phyloP scores from a whole-genome alignment of 331 rosid species.

The Erythrophleum ivorense region DNA sequence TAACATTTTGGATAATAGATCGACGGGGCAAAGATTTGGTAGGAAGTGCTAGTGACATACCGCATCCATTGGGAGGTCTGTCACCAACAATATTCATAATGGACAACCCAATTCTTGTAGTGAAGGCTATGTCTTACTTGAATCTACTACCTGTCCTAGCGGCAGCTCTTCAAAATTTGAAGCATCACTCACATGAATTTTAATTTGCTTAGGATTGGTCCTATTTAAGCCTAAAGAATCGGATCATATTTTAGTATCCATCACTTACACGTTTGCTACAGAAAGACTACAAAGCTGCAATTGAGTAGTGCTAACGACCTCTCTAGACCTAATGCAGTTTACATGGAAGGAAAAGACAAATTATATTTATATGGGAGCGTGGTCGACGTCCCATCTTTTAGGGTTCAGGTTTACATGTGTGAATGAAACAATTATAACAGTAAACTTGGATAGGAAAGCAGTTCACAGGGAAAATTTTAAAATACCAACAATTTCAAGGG shows the following conservation, averaged over 20 bases:
- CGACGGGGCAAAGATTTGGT: background rate
- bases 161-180: background rate
- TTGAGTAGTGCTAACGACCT: background rate
- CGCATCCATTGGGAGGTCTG: background rate
- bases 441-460: background rate
- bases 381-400: background rate
- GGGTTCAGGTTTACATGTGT: background rate
- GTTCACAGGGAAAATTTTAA: background rate
- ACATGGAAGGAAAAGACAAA: too few relatives aligned
- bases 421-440: background rate
- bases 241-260: background rate
- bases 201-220: background rate
- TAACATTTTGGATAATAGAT: slow-evolving; percentile 2
- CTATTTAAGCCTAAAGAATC: background rate
- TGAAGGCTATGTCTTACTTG: background rate
- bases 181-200: background rate
- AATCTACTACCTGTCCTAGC: background rate
- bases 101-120: background rate
- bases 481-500: background rate
- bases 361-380: background rate
- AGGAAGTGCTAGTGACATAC: background rate
- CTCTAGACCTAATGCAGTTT: background rate
- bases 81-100: background rate
- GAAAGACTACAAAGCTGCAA: background rate
- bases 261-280: background rate